Percentiles rank a stretch among this genome's conserved stretches.
Conservation (phyloP, 192 early-diverging fungal genomes). For the Powellomyces hirtus region DNA sequence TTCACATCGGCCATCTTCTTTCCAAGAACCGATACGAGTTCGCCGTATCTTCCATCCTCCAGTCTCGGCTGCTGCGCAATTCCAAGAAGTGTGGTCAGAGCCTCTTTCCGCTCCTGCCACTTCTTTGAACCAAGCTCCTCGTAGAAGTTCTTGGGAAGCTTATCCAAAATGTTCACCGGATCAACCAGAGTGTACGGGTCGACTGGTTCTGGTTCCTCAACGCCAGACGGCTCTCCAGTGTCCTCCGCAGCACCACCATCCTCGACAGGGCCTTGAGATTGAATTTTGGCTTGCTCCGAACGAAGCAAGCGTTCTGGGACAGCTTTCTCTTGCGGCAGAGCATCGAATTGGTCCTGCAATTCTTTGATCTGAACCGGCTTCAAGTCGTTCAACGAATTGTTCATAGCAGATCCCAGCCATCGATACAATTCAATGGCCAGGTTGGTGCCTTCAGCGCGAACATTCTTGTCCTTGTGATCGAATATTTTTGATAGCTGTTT, state of each 20-base stretch:
- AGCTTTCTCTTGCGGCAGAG: conserved; percentile 59
- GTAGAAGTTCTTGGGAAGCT: conserved; percentile 82
- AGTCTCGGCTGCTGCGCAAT: conserved; percentile 73
- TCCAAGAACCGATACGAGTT: conserved; percentile 76
- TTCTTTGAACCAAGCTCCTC: conserved; percentile 75
- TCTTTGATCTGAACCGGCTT: conserved; percentile 96
- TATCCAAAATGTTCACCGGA: conserved; percentile 85
- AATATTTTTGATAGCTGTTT: conserved; percentile 88
- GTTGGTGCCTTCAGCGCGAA: conserved; percentile 74
- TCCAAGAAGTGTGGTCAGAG: conserved; percentile 70
- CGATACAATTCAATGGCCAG: conserved; percentile 87
- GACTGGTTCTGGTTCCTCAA: conserved; percentile 53
- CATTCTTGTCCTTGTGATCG: conserved; percentile 89
- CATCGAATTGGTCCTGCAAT: conserved; percentile 78
- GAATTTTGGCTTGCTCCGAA: conserved; percentile 67
- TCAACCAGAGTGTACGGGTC: conserved; percentile 84
- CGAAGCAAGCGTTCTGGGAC: conserved; percentile 70
- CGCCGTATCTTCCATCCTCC: conserved; percentile 72
- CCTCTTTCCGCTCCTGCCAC: conserved; percentile 98
- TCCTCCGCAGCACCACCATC: conserved; percentile 26
- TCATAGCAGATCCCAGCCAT: conserved; percentile 86
- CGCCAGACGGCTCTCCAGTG: conserved; percentile 34
- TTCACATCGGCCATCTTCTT: conserved; percentile 82
- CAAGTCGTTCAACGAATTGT: conserved; percentile 72
- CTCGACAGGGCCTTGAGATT: conserved; percentile 40